Evolutionary conservation across 73 alveolate genomes (phyloP).

Genomic region (Tetrahymena malaccensis): DNA sequence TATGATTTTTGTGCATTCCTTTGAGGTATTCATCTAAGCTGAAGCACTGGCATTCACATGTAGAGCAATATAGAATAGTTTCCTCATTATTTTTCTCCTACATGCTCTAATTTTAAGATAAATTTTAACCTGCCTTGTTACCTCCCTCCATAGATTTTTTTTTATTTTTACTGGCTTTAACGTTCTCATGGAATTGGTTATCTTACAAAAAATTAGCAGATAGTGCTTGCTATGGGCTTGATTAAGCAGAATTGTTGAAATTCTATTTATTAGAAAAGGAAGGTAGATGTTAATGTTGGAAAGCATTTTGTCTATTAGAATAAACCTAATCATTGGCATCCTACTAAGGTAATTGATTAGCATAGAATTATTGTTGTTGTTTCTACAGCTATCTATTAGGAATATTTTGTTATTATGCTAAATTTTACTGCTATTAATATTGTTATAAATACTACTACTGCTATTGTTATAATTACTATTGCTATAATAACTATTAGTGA

Average conservation of each 20-base stretch:
- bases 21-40: conserved; percentile 28
- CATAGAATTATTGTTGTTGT: neutral
- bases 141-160: neutral
- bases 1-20: conserved; percentile 43
- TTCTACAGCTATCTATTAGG: neutral
- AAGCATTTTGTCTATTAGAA: neutral
- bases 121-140: neutral
- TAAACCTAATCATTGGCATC: neutral
- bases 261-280: neutral
- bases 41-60: conserved; percentile 36
- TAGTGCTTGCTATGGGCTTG: neutral
- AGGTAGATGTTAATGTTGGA: neutral
- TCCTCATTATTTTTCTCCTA: conserved; percentile 1
- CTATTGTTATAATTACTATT: too few relatives aligned
- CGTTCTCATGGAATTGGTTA: neutral
- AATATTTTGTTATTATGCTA: neutral
- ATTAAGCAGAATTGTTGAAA: neutral
- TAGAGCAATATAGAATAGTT: conserved; percentile 22
- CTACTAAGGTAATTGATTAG: neutral
- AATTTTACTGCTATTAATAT: too few relatives aligned
- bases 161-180: neutral
- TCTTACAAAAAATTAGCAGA: neutral
- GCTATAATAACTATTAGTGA: neutral
- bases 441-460: neutral
- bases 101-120: neutral